Evolutionary conservation across 371 early-diverging fungal genomes (phyloP).

Genomic region (Mucor velutinosus): DNA sequence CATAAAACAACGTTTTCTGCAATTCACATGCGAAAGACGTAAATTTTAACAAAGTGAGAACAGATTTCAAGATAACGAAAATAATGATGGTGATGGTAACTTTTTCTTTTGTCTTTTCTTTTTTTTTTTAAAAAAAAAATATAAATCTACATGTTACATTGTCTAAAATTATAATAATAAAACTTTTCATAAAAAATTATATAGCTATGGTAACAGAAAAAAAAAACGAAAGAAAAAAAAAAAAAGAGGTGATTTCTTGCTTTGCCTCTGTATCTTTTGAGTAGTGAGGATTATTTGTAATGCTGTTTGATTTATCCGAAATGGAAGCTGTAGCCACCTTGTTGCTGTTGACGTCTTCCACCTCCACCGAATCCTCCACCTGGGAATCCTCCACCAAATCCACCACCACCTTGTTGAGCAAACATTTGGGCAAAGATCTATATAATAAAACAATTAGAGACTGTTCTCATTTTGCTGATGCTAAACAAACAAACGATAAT

Average conservation of each 20-base stretch:
- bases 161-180: neutral
- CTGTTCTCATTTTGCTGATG: neutral
- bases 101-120: neutral
- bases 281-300: neutral
- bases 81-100: neutral
- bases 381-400: constrained; percentile 31
- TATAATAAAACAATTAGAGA: neutral
- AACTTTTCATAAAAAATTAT: neutral
- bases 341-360: constrained; percentile 36
- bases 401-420: constrained; percentile 43
- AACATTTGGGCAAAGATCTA: constrained; percentile 67
- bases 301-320: constrained; percentile 42
- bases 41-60: neutral
- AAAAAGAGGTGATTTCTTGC: neutral
- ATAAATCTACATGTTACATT: neutral
- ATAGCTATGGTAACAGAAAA: neutral
- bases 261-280: neutral
- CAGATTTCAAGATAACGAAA: neutral
- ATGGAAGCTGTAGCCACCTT: constrained; percentile 51
- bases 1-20: neutral
- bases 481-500: neutral
- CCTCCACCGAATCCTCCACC: constrained; percentile 27
- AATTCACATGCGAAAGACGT: neutral
- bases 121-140: too few species aligned
- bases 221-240: neutral